A percentile compares a stretch with the other conserved stretches of the same genome.
These are phyloP conservation scores for Rutidosis leptorrhynchoides DNA, from an alignment of 129 eudicot species.

Conservation along the genomic window DNA sequence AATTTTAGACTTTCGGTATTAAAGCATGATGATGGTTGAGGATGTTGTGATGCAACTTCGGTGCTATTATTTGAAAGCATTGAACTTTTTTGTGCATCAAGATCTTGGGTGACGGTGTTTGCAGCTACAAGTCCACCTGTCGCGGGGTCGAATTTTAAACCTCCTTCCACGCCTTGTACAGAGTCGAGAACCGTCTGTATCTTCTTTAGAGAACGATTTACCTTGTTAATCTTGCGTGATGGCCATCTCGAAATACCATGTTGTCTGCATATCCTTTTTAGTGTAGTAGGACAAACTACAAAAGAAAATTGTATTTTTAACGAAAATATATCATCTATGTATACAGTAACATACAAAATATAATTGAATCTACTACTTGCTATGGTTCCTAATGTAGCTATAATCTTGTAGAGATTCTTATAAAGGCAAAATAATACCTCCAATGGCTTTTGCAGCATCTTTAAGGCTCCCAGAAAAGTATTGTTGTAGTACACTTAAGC, in stretches of 20 bases:
- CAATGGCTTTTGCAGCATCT: conserved; percentile 92
- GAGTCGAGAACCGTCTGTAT: conserved; percentile 87
- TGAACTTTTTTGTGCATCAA: conserved; percentile 34
- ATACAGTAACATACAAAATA: background rate
- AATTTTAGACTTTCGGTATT: conserved; percentile 39
- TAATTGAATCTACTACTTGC: background rate
- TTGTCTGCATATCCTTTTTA: conserved; percentile 88
- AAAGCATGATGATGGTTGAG: conserved; percentile 29
- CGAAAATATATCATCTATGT: background rate
- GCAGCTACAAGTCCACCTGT: conserved; percentile 68
- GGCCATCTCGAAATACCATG: conserved; percentile 99
- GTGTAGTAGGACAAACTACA: conserved; percentile 93
- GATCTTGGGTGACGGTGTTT: conserved; percentile 45
- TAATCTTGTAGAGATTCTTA: background rate
- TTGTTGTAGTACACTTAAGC: conserved; percentile 79
- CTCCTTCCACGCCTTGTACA: conserved; percentile 91
- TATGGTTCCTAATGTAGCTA: background rate
- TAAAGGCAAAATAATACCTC: conserved; percentile 51
- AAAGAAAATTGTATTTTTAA: conserved; percentile 11
- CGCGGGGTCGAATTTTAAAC: conserved; percentile 71
- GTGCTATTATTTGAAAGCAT: conserved; percentile 29
- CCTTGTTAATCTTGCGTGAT: conserved; percentile 91
- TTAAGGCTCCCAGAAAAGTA: conserved; percentile 91
- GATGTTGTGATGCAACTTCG: conserved; percentile 34
- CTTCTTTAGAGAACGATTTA: conserved; percentile 80